Percentiles rank a stretch among this genome's conserved stretches.
Evolutionary conservation across 2,329 filamentous ascomycete species (phyloP).

Genomic region (Thyridium curvatum): DNA sequence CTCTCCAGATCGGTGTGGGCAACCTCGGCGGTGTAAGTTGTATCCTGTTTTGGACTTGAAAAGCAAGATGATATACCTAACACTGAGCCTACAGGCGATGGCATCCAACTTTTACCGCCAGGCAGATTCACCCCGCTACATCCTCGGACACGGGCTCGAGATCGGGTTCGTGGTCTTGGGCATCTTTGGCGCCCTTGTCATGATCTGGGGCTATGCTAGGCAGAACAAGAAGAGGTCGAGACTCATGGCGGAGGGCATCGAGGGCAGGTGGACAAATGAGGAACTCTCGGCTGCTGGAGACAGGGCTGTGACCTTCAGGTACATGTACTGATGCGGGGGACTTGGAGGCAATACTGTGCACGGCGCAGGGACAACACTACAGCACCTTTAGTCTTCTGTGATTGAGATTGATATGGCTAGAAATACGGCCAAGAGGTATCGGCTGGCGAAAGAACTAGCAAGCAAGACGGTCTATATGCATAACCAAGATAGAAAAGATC

Average conservation of each 20-base stretch:
- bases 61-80: no score
- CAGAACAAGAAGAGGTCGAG: conserved; percentile 53
- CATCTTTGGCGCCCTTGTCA: conserved; percentile 34
- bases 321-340: conserved; percentile 38
- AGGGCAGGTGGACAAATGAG: conserved; percentile 29
- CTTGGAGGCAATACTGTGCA: no score
- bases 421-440: no score
- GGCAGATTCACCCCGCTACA: conserved; percentile 39
- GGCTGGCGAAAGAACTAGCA: no score
- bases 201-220: conserved; percentile 43
- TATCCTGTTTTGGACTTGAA: no score
- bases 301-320: conserved; percentile 55
- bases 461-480: no score
- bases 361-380: no score
- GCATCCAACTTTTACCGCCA: conserved; percentile 65
- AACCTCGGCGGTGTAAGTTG: conserved; percentile 34
- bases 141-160: conserved; percentile 43
- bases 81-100: conserved; percentile 43
- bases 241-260: conserved; percentile 35
- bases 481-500: no score
- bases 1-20: conserved; percentile 45
- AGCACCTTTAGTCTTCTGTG: no score
- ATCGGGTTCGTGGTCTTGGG: conserved; percentile 40
- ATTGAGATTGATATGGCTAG: no score
- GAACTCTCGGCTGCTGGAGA: conserved; percentile 56